These are phyloP conservation scores for Pseudocercospora vitis DNA, from an alignment of 2,329 filamentous ascomycete species.

Conservation along the genomic window DNA sequence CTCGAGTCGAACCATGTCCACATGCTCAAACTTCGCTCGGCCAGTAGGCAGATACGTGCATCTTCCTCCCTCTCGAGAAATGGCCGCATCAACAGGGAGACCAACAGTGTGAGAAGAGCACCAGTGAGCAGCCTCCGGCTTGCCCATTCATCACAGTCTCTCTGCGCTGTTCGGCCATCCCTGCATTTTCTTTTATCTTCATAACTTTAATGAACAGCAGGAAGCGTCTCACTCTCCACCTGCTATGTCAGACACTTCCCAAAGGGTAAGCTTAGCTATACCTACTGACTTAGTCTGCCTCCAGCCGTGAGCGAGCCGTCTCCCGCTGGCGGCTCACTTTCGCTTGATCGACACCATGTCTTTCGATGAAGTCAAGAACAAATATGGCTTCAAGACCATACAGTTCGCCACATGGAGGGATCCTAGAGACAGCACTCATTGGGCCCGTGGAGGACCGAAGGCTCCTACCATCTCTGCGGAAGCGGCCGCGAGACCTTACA, in stretches of 20 bases:
- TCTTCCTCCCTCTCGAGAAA: conserved; percentile 1
- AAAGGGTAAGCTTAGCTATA: neutral
- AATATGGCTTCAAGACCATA: conserved; percentile 29
- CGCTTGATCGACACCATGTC: conserved; percentile 18
- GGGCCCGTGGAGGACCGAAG: conserved; percentile 30
- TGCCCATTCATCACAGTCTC: conserved; percentile 1
- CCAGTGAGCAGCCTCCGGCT: neutral
- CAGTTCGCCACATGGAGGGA: conserved; percentile 32
- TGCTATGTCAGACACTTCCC: conserved; percentile 18
- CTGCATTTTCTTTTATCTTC: conserved; percentile 9
- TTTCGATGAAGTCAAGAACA: conserved; percentile 25
- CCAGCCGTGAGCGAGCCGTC: neutral
- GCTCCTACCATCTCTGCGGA: conserved; percentile 27
- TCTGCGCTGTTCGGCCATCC: conserved; percentile 6
- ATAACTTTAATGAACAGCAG: too few species aligned
- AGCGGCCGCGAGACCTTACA: conserved; percentile 24
- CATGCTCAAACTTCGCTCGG: conserved; percentile 7
- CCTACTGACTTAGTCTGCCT: conserved; percentile 3
- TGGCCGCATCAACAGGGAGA: neutral
- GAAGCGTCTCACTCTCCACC: conserved; percentile 10
- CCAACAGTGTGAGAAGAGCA: neutral
- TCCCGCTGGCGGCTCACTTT: neutral
- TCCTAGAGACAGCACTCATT: conserved; percentile 29
- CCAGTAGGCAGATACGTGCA: conserved; percentile 9
- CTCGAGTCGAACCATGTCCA: conserved; percentile 22